These are phyloP conservation scores for Fusarium sambucinum DNA, from an alignment of 2,329 filamentous ascomycete genomes.

Conservation along the genomic window DNA sequence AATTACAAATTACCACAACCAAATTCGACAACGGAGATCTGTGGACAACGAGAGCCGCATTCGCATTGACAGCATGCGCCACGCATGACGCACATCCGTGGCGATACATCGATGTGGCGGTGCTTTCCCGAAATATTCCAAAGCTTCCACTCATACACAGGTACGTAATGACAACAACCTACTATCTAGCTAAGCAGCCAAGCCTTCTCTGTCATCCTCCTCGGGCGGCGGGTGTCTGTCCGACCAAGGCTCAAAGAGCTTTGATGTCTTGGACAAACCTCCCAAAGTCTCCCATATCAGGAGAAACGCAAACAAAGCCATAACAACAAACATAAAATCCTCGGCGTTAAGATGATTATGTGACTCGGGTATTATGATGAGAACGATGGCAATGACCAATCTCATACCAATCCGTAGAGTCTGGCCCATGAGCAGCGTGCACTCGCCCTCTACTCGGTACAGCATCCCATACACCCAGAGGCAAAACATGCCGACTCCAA, in stretches of 20 bases:
- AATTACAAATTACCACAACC: neutral
- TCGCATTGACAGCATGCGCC: constrained; percentile 15
- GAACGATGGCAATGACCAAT: constrained; percentile 48
- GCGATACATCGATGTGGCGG: constrained; percentile 14
- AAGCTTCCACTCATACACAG: neutral
- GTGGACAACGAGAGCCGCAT: neutral
- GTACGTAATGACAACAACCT: neutral
- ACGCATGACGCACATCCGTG: constrained; percentile 32
- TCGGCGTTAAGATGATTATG: constrained; percentile 49
- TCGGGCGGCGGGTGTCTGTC: constrained; percentile 47
- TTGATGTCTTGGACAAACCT: constrained; percentile 48
- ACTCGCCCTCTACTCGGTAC: constrained; percentile 55
- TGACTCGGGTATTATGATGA: constrained; percentile 55
- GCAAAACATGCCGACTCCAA: constrained; percentile 60
- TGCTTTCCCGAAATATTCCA: constrained; percentile 1
- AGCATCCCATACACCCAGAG: constrained; percentile 58
- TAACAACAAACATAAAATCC: constrained; percentile 57
- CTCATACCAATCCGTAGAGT: constrained; percentile 53
- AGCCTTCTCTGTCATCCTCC: constrained; percentile 37
- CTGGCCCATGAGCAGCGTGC: constrained; percentile 52
- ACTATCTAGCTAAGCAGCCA: constrained; percentile 15
- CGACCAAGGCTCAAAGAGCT: constrained; percentile 53
- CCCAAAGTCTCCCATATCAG: constrained; percentile 60
- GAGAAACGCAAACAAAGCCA: constrained; percentile 57
- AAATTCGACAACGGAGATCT: neutral